Evolutionary conservation across 148 eudicot species (phyloP).

Genomic region (Pharnaceum exiguum): DNA sequence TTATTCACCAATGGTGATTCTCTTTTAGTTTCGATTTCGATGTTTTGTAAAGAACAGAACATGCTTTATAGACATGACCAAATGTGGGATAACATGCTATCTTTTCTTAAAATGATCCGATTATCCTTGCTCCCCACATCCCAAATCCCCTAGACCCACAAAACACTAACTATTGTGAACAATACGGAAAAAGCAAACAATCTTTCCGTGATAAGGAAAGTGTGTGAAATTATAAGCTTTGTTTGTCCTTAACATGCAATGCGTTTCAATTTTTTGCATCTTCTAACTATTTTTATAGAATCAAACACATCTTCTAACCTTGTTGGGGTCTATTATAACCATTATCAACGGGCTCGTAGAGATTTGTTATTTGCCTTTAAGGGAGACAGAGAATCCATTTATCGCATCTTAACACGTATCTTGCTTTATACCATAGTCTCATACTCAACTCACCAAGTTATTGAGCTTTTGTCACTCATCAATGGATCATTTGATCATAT

Average conservation of each 20-base stretch:
- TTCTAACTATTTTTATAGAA: not conserved
- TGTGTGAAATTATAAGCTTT: slow-evolving; percentile 12
- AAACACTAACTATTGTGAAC: not conserved
- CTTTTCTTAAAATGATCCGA: slow-evolving; percentile 11
- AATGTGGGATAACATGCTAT: not conserved
- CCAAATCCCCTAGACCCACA: slow-evolving; percentile 1
- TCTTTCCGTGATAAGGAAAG: slow-evolving; percentile 28
- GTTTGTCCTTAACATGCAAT: slow-evolving; percentile 13
- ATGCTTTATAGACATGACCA: slow-evolving; percentile 1
- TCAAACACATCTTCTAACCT: slow-evolving; percentile 19
- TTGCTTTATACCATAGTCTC: slow-evolving; percentile 10
- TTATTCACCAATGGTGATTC: too few relatives aligned
- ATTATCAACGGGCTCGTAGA: slow-evolving; percentile 11
- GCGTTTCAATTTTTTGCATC: not conserved
- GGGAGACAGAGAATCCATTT: slow-evolving; percentile 10
- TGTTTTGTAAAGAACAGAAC: too few relatives aligned
- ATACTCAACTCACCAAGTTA: slow-evolving; percentile 15
- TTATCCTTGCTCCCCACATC: slow-evolving; percentile 26
- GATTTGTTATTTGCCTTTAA: slow-evolving; percentile 20
- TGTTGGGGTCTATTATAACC: slow-evolving; percentile 22
- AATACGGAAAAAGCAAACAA: slow-evolving; percentile 12
- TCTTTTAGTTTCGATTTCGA: too few relatives aligned
- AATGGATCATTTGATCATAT: too few relatives aligned
- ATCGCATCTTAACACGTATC: slow-evolving; percentile 22
- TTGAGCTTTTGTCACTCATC: too few relatives aligned